These are phyloP conservation scores for Parietichytrium sp. DNA, from an alignment of 108 stramenopile species.

Conservation along the genomic window DNA sequence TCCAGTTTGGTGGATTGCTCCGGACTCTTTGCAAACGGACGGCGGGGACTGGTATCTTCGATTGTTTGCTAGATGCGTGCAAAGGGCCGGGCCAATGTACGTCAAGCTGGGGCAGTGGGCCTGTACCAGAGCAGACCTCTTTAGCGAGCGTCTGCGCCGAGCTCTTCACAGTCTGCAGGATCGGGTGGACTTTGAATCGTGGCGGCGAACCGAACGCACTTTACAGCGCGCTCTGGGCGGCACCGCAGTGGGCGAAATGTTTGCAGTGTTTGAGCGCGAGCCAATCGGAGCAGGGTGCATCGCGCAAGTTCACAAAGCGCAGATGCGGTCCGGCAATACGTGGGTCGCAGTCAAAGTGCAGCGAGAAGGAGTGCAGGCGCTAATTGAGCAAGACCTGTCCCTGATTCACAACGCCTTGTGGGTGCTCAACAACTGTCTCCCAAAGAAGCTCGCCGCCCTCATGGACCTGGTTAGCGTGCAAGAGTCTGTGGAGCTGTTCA, in stretches of 20 bases:
- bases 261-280: background rate
- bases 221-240: background rate
- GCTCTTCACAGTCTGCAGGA: background rate
- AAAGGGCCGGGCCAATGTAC: background rate
- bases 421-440: background rate
- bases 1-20: background rate
- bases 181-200: background rate
- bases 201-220: background rate
- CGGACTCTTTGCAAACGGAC: background rate
- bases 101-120: constrained; percentile 39
- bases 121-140: constrained; percentile 6
- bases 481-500: background rate
- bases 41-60: constrained; percentile 6
- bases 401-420: background rate
- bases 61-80: background rate
- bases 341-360: constrained; percentile 16
- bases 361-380: background rate
- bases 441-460: background rate
- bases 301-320: background rate
- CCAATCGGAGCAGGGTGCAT: constrained; percentile 33
- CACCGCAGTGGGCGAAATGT: background rate
- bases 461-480: constrained; percentile 5
- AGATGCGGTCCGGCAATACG: background rate
- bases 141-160: background rate
- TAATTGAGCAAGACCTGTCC: constrained; percentile 21